Evolutionary conservation across 164 flowering plant genomes (phyloP), one percentile per base, ranked within the genome.

Genomic region (Vitis cinerea): DNA sequence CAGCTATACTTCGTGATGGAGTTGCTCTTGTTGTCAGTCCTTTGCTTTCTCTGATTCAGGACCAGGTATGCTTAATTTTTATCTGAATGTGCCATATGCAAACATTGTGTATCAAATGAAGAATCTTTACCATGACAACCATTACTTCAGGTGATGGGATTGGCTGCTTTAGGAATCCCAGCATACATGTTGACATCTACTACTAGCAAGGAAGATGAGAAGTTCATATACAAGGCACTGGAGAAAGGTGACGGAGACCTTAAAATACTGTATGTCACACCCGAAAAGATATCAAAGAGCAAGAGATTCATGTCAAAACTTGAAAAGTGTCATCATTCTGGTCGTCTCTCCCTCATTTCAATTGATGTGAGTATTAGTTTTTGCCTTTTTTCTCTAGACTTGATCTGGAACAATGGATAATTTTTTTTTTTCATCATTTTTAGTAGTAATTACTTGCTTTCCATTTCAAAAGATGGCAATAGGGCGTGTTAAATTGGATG

Each of bases 291-390:
- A 79, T 96, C 99, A 66, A 93, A 96, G 85, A 93, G 99, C 90
- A 96, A 96, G 85, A 86, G 99, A 68, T 96, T 93, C 75, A 85
- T 96, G 97, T 96, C 99, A 65, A 96, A 95, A 83, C 97, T 96
- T 80, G 98, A 96, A 75, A 93, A 96, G 77, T 96, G 99, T 69
- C 86, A 91, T 77, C 83, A 82, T 80, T 90, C 90, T 69, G 95
- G 97, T 19, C 92, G 91, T 52, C 88, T 96, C n/a, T 88, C 95
- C 56, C 81, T 93, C 23, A 89, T 96, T 75, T 74, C 99, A 56
- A 88, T 96, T 75, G 99, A 93, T 77, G 98, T 96, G 78, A 85
- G 99, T 74, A 10, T 52, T 16, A 47, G 8, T 1, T 44, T 67
- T 50, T 9, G 16, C 14, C 14, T 3, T 31, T 10, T 11, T 13